Percentiles rank a stretch among this genome's conserved stretches.
phyloP scores from a whole-genome alignment of 345 rosid genomes.

The Barbarea vulgaris region DNA sequence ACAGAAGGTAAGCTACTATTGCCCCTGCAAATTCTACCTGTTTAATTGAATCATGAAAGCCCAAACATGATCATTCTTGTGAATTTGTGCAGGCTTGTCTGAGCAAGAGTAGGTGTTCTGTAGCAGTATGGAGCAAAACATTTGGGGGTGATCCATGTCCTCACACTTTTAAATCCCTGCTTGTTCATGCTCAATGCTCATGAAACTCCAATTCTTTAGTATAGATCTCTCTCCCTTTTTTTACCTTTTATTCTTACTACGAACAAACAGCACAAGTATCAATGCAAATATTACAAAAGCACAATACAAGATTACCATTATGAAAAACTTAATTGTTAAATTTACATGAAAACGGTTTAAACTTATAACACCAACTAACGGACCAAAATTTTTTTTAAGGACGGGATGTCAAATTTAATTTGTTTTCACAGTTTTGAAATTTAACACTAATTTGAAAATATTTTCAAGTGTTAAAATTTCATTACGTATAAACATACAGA shows the following conservation, averaged over 20 bases:
- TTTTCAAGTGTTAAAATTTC: too few relatives aligned
- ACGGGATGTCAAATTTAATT: too few relatives aligned
- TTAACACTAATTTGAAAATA: too few relatives aligned
- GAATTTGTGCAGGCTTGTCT: conserved; percentile 55
- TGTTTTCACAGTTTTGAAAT: too few relatives aligned
- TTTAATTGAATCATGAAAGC: background rate
- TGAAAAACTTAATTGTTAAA: too few relatives aligned
- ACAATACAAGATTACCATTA: conserved; percentile 29
- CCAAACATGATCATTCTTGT: background rate
- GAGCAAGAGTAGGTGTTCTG: conserved; percentile 50
- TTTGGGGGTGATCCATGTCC: conserved; percentile 60
- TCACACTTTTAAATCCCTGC: conserved; percentile 50
- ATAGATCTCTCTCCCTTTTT: background rate
- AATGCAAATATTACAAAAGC: conserved; percentile 18
- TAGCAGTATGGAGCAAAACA: conserved; percentile 44
- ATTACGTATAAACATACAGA: too few relatives aligned
- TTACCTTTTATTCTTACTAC: background rate
- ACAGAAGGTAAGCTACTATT: conserved; percentile 48
- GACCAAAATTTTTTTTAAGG: too few relatives aligned
- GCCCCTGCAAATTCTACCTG: background rate
- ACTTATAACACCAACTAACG: too few relatives aligned
- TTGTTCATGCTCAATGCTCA: conserved; percentile 62
- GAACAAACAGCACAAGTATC: conserved; percentile 16
- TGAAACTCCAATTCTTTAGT: conserved; percentile 25
- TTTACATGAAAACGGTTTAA: too few relatives aligned